Base-by-base conservation (phyloP, 441 rosid species). In the Croton laevigatus region DNA sequence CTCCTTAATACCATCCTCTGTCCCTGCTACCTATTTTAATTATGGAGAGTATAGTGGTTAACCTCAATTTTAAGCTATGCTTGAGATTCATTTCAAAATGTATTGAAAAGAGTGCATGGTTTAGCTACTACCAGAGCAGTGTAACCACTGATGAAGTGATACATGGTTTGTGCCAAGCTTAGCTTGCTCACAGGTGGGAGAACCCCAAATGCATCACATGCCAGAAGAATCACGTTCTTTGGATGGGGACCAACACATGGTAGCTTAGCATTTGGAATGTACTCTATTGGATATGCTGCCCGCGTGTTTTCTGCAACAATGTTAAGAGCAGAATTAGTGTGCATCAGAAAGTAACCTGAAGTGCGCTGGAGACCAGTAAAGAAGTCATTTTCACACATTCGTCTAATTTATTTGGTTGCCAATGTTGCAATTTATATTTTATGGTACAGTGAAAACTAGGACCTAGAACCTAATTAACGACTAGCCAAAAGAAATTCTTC, bases 161-260 rank as follows among this genome's bases (percentile, higher is more conserved):
- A 94, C 97, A 90, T 91, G 73, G 97, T 88, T 72, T 89, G 98
- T 19, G 97, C 90, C 81, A 90, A 81, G 76, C 55, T 87, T 77
- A 94, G 80, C 89, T 88, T 91, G 97, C 97, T 90, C 80, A 91
- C 98, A 0, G 98, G 98, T 42, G 98, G 98, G 65, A 94, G 98
- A 67, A 91, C 98, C 36, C 98, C 98, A 78, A 94, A 88, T 23
- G 97, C 97, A 66, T 94, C 97, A 51, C 98, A 94, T 10, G 98
- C 97, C 85, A 94, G 68, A 59, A 94, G 97, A 19, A 91, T 90
- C 65, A 91, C 97, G 77, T 94, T 94, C 78, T 80, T 88, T 0
- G 97, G 98, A 60, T 91, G 97, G 5, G 94, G 93, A 67, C 97
- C 98, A 64, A 90, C 89, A 13, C 97, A 94, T 6, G 98, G 97